Percentiles rank a stretch among this genome's conserved stretches.
Evolutionary conservation across 257 asterid genomes (phyloP).

Genomic region (Eustoma russellianum): DNA sequence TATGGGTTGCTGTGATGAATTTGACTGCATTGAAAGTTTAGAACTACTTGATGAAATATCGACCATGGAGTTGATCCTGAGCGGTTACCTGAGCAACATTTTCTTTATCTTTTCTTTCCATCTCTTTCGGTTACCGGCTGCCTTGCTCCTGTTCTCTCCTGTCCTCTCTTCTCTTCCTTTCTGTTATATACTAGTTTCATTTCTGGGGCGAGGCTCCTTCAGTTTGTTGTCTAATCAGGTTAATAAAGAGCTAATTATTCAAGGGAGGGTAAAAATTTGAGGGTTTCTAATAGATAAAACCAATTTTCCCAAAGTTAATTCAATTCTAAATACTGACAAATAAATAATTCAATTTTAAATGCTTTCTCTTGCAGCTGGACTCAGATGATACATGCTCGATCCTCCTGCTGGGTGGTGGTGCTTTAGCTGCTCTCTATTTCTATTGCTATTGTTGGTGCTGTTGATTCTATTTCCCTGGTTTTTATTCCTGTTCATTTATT

Average conservation of each 20-base stretch:
- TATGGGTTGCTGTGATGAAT: constrained; percentile 21
- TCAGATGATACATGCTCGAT: constrained; percentile 39
- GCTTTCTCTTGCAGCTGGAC: constrained; percentile 39
- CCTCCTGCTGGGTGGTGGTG: constrained; percentile 47
- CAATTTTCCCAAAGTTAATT: too few species aligned
- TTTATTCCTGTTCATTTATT: constrained; percentile 4
- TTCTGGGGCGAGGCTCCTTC: too few species aligned
- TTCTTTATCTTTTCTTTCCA: not conserved
- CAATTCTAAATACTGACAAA: too few species aligned
- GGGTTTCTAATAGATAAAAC: too few species aligned
- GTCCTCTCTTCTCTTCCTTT: too few species aligned
- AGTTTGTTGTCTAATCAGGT: too few species aligned
- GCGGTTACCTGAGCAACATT: constrained; percentile 54
- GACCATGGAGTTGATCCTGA: constrained; percentile 46
- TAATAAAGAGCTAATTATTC: too few species aligned
- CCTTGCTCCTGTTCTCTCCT: too few species aligned
- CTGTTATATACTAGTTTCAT: too few species aligned
- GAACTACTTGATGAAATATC: constrained; percentile 33
- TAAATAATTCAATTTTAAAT: too few species aligned
- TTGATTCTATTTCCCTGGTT: constrained; percentile 78
- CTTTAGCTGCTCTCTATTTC: constrained; percentile 51
- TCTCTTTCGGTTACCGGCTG: not conserved
- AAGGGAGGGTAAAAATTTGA: too few species aligned
- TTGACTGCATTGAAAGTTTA: constrained; percentile 17
- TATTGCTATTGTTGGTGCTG: constrained; percentile 52